These are phyloP conservation scores for Saururus chinensis DNA, from an alignment of 164 flowering plant species.

Conservation along the genomic window DNA sequence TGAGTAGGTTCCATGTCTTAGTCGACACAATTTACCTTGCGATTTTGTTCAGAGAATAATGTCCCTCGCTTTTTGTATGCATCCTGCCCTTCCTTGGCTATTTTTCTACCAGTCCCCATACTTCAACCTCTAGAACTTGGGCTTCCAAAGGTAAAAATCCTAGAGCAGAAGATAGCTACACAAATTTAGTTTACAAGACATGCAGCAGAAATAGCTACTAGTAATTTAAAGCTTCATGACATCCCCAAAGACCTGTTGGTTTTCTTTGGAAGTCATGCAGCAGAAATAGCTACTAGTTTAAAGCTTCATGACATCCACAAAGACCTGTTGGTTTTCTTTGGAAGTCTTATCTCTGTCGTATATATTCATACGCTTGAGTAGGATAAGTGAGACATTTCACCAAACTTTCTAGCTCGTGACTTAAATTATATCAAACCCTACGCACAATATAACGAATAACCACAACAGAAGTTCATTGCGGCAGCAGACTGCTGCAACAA, in stretches of 20 bases:
- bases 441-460: too few species aligned
- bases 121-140: conserved; percentile 56
- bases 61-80: conserved; percentile 60
- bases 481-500: too few species aligned
- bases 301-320: background rate
- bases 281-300: background rate
- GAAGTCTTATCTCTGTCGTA: too few species aligned
- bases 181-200: background rate
- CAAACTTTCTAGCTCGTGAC: background rate
- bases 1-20: too few species aligned
- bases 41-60: conserved; percentile 85
- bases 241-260: background rate
- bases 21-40: conserved; percentile 45
- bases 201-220: background rate
- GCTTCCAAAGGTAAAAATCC: conserved; percentile 81
- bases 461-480: too few species aligned
- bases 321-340: background rate
- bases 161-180: conserved; percentile 13
- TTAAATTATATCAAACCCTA: too few species aligned
- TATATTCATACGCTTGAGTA: too few species aligned
- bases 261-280: background rate
- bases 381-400: background rate
- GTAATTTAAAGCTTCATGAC: background rate
- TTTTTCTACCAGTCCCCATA: conserved; percentile 76
- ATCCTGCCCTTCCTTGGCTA: conserved; percentile 38